phyloP scores from a whole-genome alignment of 345 rosid species.

The Citrus reticulata region DNA sequence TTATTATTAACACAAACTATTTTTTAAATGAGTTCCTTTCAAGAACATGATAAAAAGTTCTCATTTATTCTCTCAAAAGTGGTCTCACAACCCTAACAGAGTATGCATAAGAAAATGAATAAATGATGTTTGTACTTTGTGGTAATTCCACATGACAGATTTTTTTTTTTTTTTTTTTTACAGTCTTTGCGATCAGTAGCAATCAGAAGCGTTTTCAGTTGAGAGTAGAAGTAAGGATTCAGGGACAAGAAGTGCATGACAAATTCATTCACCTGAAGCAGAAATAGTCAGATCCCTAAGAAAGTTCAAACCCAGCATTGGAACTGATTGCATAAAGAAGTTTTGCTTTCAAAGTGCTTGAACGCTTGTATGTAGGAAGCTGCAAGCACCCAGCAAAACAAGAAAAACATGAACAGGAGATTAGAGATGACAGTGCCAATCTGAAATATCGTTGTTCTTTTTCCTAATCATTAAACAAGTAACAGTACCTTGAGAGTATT shows the following conservation, averaged over 20 bases:
- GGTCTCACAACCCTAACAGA: neutral
- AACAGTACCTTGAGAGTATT: slow-evolving; percentile 86
- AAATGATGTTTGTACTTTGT: no score
- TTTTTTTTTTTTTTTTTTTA: neutral
- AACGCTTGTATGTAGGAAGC: slow-evolving; percentile 93
- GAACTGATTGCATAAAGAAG: slow-evolving; percentile 92
- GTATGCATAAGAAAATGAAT: neutral
- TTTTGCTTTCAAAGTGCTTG: slow-evolving; percentile 86
- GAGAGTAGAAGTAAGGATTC: neutral
- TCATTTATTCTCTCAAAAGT: neutral
- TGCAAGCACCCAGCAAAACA: slow-evolving; percentile 39
- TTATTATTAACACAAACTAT: no score
- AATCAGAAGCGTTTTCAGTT: neutral
- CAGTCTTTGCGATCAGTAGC: neutral
- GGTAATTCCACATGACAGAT: neutral
- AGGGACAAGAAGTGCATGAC: neutral
- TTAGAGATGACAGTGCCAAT: neutral
- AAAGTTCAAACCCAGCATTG: slow-evolving; percentile 97
- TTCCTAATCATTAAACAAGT: neutral
- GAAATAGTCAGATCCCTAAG: slow-evolving; percentile 40
- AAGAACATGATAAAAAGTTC: no score
- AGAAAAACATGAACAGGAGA: slow-evolving; percentile 5
- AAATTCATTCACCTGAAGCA: slow-evolving; percentile 22
- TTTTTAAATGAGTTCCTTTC: no score
- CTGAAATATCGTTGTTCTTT: neutral